A percentile compares a stretch with the other conserved stretches of the same genome.
Evolutionary conservation across 768 basidiomycete genomes (phyloP).

Genomic region (Exsudoporus frostii): DNA sequence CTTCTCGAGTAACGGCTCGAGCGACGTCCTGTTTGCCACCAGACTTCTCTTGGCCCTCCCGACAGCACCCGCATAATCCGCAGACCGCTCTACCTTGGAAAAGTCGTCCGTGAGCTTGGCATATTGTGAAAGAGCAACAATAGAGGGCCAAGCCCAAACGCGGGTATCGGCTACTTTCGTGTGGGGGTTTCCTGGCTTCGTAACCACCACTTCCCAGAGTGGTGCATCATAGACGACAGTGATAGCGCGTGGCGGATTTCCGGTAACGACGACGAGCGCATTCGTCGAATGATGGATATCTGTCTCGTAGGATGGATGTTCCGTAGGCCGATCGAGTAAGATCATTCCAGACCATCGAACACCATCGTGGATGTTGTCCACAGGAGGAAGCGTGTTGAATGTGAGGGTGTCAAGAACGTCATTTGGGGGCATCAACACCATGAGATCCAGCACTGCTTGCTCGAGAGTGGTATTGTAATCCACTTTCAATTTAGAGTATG

Average conservation of each 20-base stretch:
- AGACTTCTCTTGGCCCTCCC: constrained; percentile 9
- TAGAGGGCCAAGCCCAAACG: background rate
- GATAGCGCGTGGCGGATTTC: background rate
- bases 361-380: background rate
- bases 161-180: background rate
- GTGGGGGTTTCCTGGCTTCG: background rate
- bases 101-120: constrained; percentile 1
- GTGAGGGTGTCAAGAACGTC: constrained; percentile 13
- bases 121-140: background rate
- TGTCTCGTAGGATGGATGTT: constrained; percentile 11
- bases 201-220: constrained; percentile 4
- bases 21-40: background rate
- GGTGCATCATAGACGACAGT: background rate
- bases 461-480: background rate
- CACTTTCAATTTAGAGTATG: background rate
- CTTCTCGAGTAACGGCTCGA: background rate
- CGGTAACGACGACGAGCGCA: background rate
- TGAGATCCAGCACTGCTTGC: constrained; percentile 1
- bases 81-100: constrained; percentile 4
- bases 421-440: constrained; percentile 2
- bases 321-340: background rate
- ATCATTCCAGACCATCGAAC: constrained; percentile 13
- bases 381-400: constrained; percentile 6
- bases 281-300: constrained; percentile 2
- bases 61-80: background rate